Evolutionary conservation across 306 rosid genomes (phyloP).

Genomic region (Dryas octopetala): DNA sequence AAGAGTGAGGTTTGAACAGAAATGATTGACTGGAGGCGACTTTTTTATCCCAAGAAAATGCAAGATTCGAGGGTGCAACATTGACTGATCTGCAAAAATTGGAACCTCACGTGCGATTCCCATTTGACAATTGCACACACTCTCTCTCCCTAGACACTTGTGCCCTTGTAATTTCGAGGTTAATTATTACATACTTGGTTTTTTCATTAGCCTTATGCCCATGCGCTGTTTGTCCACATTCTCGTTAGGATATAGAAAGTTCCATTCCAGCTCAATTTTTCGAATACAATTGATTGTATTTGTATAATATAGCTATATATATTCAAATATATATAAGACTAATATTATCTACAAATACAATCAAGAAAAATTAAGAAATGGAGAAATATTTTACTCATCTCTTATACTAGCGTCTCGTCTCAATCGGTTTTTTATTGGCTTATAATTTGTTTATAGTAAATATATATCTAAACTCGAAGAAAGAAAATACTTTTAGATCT

Average conservation of each 20-base stretch:
- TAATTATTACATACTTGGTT: not conserved
- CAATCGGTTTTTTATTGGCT: too few species aligned
- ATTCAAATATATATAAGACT: too few species aligned
- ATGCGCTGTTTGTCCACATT: not conserved
- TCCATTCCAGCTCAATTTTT: not conserved
- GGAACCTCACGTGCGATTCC: slow-evolving; percentile 42
- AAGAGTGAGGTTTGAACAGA: not conserved
- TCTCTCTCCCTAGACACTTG: slow-evolving; percentile 5
- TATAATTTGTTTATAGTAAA: too few species aligned
- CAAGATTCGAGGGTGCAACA: slow-evolving; percentile 41
- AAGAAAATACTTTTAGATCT: too few species aligned
- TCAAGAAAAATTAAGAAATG: too few species aligned
- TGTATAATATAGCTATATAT: too few species aligned
- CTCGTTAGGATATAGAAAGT: not conserved
- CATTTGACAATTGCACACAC: slow-evolving; percentile 24
- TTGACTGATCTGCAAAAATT: slow-evolving; percentile 30
- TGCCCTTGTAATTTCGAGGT: slow-evolving; percentile 14
- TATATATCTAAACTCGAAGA: too few species aligned
- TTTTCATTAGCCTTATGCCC: not conserved
- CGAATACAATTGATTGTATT: too few species aligned
- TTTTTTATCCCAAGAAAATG: slow-evolving; percentile 31
- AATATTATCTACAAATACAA: too few species aligned
- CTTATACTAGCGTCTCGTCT: too few species aligned
- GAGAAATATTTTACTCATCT: too few species aligned
- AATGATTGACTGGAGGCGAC: slow-evolving; percentile 29